These are phyloP conservation scores for Ophiostoma sp. DNA, from an alignment of 2,329 filamentous ascomycete genomes.

Conservation along the genomic window DNA sequence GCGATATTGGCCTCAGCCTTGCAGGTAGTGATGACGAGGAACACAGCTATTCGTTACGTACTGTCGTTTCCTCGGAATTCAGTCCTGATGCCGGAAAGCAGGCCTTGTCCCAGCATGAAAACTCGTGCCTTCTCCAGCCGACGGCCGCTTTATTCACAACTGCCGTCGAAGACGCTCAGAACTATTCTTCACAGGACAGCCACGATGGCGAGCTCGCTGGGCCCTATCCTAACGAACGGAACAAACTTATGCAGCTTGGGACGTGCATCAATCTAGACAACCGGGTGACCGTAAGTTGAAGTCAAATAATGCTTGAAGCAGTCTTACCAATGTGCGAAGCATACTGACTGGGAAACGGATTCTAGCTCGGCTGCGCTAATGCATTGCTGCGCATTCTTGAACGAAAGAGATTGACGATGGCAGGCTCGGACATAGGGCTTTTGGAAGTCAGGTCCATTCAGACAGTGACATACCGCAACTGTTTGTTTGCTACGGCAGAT, in stretches of 20 bases:
- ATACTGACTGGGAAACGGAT: not conserved
- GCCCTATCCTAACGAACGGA: conserved; percentile 50
- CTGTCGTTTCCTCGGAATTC: conserved; percentile 68
- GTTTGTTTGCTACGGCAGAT: conserved; percentile 76
- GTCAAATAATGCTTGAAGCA: not conserved
- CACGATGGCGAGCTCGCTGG: conserved; percentile 36
- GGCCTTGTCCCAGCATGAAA: conserved; percentile 56
- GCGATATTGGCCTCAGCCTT: not conserved
- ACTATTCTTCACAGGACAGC: conserved; percentile 24
- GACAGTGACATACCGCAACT: conserved; percentile 63
- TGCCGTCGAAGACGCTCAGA: conserved; percentile 33
- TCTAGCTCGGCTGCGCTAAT: conserved; percentile 72
- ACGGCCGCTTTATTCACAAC: conserved; percentile 53
- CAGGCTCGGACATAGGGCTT: conserved; percentile 29
- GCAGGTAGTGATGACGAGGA: not conserved
- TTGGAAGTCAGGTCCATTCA: conserved; percentile 61
- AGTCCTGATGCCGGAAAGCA: conserved; percentile 59
- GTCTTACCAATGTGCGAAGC: not conserved
- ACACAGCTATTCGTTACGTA: conserved; percentile 50
- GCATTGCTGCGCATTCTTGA: conserved; percentile 76
- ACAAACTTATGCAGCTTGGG: conserved; percentile 62
- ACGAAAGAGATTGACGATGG: conserved; percentile 35
- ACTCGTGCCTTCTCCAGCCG: conserved; percentile 44
- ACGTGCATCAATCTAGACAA: conserved; percentile 71
- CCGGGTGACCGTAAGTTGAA: conserved; percentile 52